Conservation (phyloP, 306 rosid genomes). For the Biancaea sappan region DNA sequence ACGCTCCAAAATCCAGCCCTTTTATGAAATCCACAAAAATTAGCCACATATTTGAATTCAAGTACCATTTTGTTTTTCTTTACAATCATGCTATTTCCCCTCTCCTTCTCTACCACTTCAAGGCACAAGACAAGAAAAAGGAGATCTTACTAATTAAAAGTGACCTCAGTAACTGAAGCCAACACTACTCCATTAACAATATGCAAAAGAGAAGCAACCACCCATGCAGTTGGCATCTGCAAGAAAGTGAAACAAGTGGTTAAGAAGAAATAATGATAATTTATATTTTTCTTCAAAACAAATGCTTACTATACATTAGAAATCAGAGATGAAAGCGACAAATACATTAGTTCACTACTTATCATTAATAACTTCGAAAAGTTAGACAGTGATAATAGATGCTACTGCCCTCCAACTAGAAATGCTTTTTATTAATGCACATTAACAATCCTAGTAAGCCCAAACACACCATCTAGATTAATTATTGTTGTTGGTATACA, state of each 20-base stretch:
- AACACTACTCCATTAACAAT: slow-evolving; percentile 87
- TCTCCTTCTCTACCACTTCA: not conserved
- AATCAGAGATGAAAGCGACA: not conserved
- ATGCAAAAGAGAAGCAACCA: slow-evolving; percentile 76
- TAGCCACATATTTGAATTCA: slow-evolving; percentile 20
- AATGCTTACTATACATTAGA: not conserved
- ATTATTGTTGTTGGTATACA: too few species aligned
- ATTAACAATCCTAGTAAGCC: too few species aligned
- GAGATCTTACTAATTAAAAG: slow-evolving; percentile 79
- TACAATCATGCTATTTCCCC: not conserved
- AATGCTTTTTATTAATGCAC: too few species aligned
- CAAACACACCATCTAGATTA: too few species aligned
- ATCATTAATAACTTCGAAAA: not conserved
- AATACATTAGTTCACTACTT: not conserved
- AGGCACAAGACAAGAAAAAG: slow-evolving; percentile 6
- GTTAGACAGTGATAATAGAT: not conserved
- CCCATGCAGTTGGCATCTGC: slow-evolving; percentile 86
- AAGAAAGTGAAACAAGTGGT: slow-evolving; percentile 23
- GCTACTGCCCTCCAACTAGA: not conserved
- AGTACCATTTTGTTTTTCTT: slow-evolving; percentile 6
- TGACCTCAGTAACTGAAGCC: slow-evolving; percentile 84
- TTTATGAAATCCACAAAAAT: slow-evolving; percentile 32
- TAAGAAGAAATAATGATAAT: not conserved
- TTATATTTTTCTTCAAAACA: not conserved
- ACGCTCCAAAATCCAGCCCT: slow-evolving; percentile 98